phyloP scores from a whole-genome alignment of 176 grass and related monocot genomes.

The Leersia perrieri region DNA sequence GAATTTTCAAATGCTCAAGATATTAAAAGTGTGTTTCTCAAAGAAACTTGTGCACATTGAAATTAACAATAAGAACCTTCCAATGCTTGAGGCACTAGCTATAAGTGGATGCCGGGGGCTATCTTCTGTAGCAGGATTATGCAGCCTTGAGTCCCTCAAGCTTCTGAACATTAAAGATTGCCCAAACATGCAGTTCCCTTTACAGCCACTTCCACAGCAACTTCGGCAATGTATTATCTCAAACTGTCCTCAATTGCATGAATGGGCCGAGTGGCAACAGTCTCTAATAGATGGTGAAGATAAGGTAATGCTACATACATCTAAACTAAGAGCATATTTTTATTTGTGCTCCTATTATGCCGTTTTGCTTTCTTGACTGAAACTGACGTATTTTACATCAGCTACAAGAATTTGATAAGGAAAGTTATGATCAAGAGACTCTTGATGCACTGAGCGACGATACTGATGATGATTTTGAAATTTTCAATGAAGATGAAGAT shows the following conservation, averaged over 20 bases:
- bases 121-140: background rate
- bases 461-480: background rate
- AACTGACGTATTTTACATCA: background rate
- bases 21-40: conserved; percentile 8
- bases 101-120: background rate
- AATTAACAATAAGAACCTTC: conserved; percentile 2
- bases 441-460: background rate
- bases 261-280: conserved; percentile 30
- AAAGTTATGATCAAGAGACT: conserved; percentile 5
- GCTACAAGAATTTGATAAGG: background rate
- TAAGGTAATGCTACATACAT: conserved; percentile 2
- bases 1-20: conserved; percentile 27
- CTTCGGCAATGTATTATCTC: background rate
- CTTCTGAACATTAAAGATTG: conserved; percentile 19
- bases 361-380: background rate
- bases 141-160: background rate
- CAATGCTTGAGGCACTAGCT: conserved; percentile 3
- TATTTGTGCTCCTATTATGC: background rate
- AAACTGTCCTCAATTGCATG: conserved; percentile 13
- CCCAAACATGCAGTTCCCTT: conserved; percentile 10
- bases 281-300: background rate
- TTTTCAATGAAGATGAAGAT: conserved; percentile 20
- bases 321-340: background rate
- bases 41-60: background rate
- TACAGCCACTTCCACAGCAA: background rate